Percentiles rank a stretch among this genome's conserved stretches.
Conservation (phyloP, 108 stramenopile genomes). For the Cylindrotheca closterium region DNA sequence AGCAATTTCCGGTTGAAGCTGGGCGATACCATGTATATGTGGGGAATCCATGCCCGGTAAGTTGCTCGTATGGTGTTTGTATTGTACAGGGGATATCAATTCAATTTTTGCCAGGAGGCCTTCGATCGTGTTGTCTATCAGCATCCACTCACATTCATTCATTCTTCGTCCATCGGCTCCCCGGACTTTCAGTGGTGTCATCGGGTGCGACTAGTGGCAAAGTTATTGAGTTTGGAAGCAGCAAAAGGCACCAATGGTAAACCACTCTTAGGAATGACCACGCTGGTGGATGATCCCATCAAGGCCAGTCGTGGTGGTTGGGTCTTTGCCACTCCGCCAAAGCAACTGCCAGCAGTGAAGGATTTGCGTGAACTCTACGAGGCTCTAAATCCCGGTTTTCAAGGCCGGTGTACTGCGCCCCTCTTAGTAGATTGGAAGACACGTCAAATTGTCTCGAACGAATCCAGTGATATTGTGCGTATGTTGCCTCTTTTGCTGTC, state of each 20-base stretch:
- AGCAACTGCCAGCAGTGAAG: slow-evolving; percentile 11
- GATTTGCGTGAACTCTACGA: slow-evolving; percentile 54
- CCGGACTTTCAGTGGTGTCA: slow-evolving; percentile 63
- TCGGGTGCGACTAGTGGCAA: slow-evolving; percentile 56
- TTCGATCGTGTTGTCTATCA: no score
- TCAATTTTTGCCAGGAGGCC: background rate
- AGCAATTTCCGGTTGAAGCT: slow-evolving; percentile 42
- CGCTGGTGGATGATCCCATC: slow-evolving; percentile 71
- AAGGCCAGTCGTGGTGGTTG: slow-evolving; percentile 88
- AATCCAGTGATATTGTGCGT: slow-evolving; percentile 83
- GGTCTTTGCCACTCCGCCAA: slow-evolving; percentile 49
- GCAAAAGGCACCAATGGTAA: no score
- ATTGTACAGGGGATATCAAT: background rate
- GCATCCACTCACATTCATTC: no score
- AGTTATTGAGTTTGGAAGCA: slow-evolving; percentile 41
- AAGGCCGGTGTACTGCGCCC: slow-evolving; percentile 88
- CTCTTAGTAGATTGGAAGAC: slow-evolving; percentile 76
- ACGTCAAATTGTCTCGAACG: slow-evolving; percentile 83
- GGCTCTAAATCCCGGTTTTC: slow-evolving; percentile 44
- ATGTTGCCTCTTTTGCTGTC: slow-evolving; percentile 55
- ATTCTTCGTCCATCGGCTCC: no score
- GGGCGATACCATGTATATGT: slow-evolving; percentile 89
- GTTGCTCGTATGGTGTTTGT: background rate
- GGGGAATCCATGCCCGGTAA: slow-evolving; percentile 87
- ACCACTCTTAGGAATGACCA: slow-evolving; percentile 60